Conservation (phyloP, 805 yeast species). For the Kurtzmaniella cleridarum region DNA sequence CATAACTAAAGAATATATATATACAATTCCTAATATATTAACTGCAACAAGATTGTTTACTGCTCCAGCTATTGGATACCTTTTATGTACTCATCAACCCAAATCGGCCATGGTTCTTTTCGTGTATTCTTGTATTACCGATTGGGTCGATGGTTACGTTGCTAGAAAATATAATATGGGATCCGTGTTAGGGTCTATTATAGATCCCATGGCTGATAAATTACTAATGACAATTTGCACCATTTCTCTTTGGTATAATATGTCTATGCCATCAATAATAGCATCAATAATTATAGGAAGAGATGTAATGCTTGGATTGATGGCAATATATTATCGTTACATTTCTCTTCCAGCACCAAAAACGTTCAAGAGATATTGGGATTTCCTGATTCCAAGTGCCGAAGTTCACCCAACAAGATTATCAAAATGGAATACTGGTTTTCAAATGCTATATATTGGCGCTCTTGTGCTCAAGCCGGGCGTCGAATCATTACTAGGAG, state of each 20-base stretch:
- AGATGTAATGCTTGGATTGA: conserved; percentile 65
- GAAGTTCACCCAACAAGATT: conserved; percentile 83
- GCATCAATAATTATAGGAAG: conserved; percentile 77
- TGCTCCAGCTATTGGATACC: conserved; percentile 82
- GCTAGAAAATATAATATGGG: conserved; percentile 77
- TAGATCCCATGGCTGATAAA: conserved; percentile 96
- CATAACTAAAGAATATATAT: conserved; percentile 45
- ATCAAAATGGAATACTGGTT: conserved; percentile 83
- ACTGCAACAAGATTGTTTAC: conserved; percentile 76
- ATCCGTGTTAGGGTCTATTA: conserved; percentile 80
- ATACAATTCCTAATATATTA: conserved; percentile 81
- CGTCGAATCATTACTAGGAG: conserved; percentile 17
- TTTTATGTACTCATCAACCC: conserved; percentile 60
- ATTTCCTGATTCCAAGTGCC: conserved; percentile 73
- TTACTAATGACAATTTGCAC: conserved; percentile 84
- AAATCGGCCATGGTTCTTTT: conserved; percentile 67
- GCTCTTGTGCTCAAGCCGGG: conserved; percentile 33
- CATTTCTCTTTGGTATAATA: conserved; percentile 60
- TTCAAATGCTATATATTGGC: conserved; percentile 87
- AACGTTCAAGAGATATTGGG: conserved; percentile 68
- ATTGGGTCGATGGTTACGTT: conserved; percentile 84
- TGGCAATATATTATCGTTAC: conserved; percentile 71
- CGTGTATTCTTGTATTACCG: conserved; percentile 83
- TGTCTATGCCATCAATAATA: conserved; percentile 59
- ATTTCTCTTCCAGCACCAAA: conserved; percentile 70